Percentiles rank a stretch among this genome's conserved stretches.
Conservation (phyloP, 495 filamentous ascomycete genomes). For the Staphylotrichum longicolle region DNA sequence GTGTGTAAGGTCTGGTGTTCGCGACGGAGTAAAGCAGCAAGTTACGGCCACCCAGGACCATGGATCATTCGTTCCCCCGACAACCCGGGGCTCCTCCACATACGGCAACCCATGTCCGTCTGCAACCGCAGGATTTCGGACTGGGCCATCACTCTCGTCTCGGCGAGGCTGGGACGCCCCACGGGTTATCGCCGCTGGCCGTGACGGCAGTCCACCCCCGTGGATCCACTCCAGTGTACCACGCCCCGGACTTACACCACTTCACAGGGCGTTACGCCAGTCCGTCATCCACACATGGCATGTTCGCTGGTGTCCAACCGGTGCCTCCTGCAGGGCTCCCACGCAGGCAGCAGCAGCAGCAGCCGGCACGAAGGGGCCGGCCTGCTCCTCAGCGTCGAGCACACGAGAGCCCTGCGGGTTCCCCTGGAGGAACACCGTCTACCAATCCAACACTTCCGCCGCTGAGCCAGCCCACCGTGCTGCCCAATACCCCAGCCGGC, state of each 20-base stretch:
- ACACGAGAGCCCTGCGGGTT: no score
- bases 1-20: no score
- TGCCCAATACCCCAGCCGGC: background rate
- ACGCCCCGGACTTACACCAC: background rate
- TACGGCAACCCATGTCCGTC: background rate
- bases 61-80: background rate
- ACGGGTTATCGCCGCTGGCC: no score
- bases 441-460: background rate
- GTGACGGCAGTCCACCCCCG: no score
- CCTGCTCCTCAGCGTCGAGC: no score
- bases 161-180: background rate
- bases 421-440: background rate
- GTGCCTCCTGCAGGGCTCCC: no score
- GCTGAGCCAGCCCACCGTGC: background rate
- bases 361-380: no score
- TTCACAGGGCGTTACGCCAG: background rate
- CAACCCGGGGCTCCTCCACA: background rate
- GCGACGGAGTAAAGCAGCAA: constrained; percentile 5
- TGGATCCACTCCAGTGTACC: background rate
- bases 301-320: no score
- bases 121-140: constrained; percentile 4
- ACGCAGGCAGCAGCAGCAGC: constrained; percentile 6
- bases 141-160: background rate
- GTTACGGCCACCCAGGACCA: background rate
- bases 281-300: background rate